A percentile compares a stretch with the other conserved stretches of the same genome.
Conservation (phyloP, 108 stramenopile genomes). For the Fragilariopsis cylindrus region DNA sequence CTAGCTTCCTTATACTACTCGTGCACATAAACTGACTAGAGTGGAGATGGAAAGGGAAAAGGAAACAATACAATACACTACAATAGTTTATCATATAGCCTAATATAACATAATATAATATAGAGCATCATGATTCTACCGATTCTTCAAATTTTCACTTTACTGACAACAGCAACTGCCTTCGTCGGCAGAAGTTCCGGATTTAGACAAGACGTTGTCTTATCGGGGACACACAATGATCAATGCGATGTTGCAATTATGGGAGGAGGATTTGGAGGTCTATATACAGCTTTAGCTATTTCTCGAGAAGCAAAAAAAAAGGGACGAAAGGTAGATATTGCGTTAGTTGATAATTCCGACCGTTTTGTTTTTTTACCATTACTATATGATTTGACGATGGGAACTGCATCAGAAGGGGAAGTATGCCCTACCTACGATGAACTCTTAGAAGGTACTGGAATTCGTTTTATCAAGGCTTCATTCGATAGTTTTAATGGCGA, state of each 20-base stretch:
- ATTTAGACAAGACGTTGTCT: not conserved
- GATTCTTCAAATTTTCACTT: not conserved
- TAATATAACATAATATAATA: not conserved
- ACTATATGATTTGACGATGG: constrained; percentile 82
- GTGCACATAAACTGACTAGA: too few relatives aligned
- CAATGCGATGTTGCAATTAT: constrained; percentile 52
- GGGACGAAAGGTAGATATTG: constrained; percentile 42
- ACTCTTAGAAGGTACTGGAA: constrained; percentile 42
- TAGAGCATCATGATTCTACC: not conserved
- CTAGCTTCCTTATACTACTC: too few relatives aligned
- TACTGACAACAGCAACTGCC: not conserved
- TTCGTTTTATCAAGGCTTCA: constrained; percentile 41
- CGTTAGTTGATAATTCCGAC: constrained; percentile 77
- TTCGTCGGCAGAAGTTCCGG: not conserved
- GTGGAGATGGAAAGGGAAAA: not conserved
- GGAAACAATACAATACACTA: not conserved
- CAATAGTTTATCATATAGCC: not conserved
- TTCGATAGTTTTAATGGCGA: constrained; percentile 40
- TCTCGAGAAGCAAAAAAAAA: constrained; percentile 37
- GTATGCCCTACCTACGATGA: constrained; percentile 65
- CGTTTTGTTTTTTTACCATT: constrained; percentile 88
- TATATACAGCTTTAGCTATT: constrained; percentile 59
- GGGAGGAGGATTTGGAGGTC: constrained; percentile 71
- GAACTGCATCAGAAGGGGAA: constrained; percentile 56
- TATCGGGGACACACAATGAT: constrained; percentile 1